phyloP scores from a whole-genome alignment of 1,139 yeast genomes.

The Blastobotrys petasosporus region DNA sequence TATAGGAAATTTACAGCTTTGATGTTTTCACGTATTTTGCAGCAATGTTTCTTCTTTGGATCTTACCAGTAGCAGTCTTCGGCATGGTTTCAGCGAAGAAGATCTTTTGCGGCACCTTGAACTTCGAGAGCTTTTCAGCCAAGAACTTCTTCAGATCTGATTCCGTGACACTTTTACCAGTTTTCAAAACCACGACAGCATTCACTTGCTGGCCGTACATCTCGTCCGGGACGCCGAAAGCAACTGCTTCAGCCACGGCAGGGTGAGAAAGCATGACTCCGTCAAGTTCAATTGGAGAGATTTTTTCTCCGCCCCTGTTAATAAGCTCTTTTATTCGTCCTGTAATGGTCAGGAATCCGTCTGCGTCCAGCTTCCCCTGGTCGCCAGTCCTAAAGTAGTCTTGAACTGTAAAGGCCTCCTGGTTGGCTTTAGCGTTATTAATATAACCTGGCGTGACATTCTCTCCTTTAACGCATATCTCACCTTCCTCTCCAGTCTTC shows the following conservation, averaged over 20 bases:
- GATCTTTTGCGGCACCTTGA: slow-evolving; percentile 52
- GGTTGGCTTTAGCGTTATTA: slow-evolving; percentile 61
- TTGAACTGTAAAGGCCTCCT: slow-evolving; percentile 50
- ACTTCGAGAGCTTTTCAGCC: slow-evolving; percentile 42
- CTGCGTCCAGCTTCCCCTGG: slow-evolving; percentile 56
- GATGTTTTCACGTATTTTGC: slow-evolving; percentile 30
- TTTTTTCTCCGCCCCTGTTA: slow-evolving; percentile 66
- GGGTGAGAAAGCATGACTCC: slow-evolving; percentile 51
- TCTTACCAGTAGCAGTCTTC: slow-evolving; percentile 67
- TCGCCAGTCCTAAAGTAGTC: slow-evolving; percentile 70
- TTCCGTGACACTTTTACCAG: slow-evolving; percentile 32
- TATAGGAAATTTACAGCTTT: slow-evolving; percentile 26
- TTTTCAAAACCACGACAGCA: slow-evolving; percentile 54
- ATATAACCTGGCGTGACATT: slow-evolving; percentile 68
- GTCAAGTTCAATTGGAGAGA: slow-evolving; percentile 61
- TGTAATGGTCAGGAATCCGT: slow-evolving; percentile 52
- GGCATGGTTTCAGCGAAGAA: slow-evolving; percentile 57
- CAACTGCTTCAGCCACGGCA: slow-evolving; percentile 57
- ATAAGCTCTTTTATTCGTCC: slow-evolving; percentile 65
- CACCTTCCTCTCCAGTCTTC: slow-evolving; percentile 51
- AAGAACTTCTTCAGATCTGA: slow-evolving; percentile 42
- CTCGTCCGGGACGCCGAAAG: slow-evolving; percentile 57
- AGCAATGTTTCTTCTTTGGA: slow-evolving; percentile 57
- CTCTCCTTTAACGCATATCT: slow-evolving; percentile 56
- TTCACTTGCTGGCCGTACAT: slow-evolving; percentile 63